Percentiles rank a stretch among this genome's conserved stretches.
phyloP scores from a whole-genome alignment of 768 basidiomycete species.

The Trametes gibbosa region DNA sequence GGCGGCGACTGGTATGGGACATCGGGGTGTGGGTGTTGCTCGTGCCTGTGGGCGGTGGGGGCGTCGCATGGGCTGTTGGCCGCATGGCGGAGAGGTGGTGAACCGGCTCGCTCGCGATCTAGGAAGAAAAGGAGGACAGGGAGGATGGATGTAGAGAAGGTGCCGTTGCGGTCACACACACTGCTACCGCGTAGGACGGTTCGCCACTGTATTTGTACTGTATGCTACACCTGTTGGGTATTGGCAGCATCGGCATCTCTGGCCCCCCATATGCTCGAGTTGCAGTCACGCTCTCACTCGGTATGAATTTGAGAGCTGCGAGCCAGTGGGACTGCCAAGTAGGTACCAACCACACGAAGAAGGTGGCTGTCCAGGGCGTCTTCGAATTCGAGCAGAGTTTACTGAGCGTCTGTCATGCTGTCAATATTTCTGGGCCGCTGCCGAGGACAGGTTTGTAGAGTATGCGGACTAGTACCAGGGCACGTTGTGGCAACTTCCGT shows the following conservation, averaged over 20 bases:
- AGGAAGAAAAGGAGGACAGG: not conserved
- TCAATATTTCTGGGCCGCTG: no score
- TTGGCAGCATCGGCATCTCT: not conserved
- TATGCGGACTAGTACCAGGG: no score
- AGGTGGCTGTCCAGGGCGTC: constrained; percentile 5
- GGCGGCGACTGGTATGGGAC: constrained; percentile 78
- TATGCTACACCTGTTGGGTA: constrained; percentile 2
- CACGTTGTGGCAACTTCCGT: no score
- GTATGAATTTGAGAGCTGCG: no score
- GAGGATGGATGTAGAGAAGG: not conserved
- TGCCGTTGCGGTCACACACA: not conserved
- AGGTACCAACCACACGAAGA: no score
- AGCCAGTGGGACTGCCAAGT: no score
- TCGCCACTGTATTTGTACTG: constrained; percentile 5
- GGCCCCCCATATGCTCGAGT: not conserved
- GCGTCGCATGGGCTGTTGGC: constrained; percentile 57
- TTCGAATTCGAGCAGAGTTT: not conserved
- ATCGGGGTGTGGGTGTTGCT: constrained; percentile 77
- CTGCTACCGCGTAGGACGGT: not conserved
- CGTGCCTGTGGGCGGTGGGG: constrained; percentile 55
- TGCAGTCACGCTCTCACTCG: no score
- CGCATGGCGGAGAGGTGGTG: constrained; percentile 54
- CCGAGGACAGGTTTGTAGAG: no score
- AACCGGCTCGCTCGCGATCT: no score
- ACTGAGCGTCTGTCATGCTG: no score